Evolutionary conservation across 495 filamentous ascomycete species (phyloP), one percentile per base, ranked within the genome.

Genomic region (Hypoxylon fragiforme): DNA sequence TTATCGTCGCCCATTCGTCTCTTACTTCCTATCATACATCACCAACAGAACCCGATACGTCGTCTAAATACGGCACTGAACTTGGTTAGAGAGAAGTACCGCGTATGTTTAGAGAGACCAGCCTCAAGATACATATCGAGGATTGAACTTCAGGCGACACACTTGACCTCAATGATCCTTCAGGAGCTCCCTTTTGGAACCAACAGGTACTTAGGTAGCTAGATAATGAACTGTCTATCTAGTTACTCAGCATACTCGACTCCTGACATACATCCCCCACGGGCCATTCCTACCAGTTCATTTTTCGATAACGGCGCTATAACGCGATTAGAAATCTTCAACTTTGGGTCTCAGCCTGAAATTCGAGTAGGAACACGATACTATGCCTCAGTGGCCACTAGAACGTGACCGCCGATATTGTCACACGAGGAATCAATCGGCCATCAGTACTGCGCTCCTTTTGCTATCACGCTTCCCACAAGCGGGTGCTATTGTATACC

Each of bases 401-500:
- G 3, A 22, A 26, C 16, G 18, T 18, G 19, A 9, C 2, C 40
- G 37, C 19, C 36, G 30, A 24, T 21, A 13, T 19, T 18, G 13
- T 37, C 4, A 13, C 20, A 53, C 13, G 40, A 28, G 20, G 15
- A 39, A 14, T 4, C 39, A n/a, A 6, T 12, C 13, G 11, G 21
- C 48, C 8, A 6, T 65, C 20, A 24, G 26, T 19, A 3, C 44
- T 9, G 12, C 36, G 15, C 24, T 60, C 18, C 5, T 62, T 22
- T 31, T 60, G 8, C 31, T 43, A 20, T 41, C 39, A 3, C 13
- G 18, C 1, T 11, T 58, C 2, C 46, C 49, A 9, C 43, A 32
- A 48, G 54, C 44, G n/a, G 20, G 15, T 14, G 61, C 57, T 8
- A 42, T 64, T 20, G 54, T 67, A 21, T 67, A 64, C 37, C 64